Evolutionary conservation across 2,329 filamentous ascomycete genomes (phyloP).

Genomic region (Exophiala aquamarina): DNA sequence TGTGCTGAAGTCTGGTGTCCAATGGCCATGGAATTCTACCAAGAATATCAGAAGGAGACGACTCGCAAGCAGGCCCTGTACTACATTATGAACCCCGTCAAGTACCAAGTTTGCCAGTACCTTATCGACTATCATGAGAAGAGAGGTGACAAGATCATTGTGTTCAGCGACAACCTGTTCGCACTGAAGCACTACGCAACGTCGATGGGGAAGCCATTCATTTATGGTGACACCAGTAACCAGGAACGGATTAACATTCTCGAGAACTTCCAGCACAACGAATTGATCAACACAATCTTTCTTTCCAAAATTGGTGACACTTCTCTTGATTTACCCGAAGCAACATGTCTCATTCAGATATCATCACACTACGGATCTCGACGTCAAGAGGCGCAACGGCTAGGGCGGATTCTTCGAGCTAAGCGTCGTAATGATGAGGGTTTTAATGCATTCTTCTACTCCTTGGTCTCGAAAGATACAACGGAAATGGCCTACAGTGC

Average conservation of each 20-base stretch:
- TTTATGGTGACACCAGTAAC: conserved; percentile 86
- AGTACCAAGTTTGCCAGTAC: conserved; percentile 96
- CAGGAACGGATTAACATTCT: conserved; percentile 82
- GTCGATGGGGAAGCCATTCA: conserved; percentile 82
- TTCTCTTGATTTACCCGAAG: conserved; percentile 93
- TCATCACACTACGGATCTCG: conserved; percentile 97
- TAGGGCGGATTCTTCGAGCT: conserved; percentile 89
- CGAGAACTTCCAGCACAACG: conserved; percentile 93
- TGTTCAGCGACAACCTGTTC: conserved; percentile 97
- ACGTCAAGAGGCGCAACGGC: conserved; percentile 89
- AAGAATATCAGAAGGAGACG: conserved; percentile 78
- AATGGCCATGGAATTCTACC: conserved; percentile 98
- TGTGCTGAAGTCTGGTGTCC: conserved; percentile 99
- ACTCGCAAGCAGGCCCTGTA: conserved; percentile 68
- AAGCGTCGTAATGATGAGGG: conserved; percentile 96
- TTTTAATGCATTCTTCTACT: conserved; percentile 99
- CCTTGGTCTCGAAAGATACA: conserved; percentile 93
- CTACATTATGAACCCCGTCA: conserved; percentile 96
- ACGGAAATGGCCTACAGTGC: conserved; percentile 98
- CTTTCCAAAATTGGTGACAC: conserved; percentile 97
- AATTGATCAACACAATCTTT: conserved; percentile 87
- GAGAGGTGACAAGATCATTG: conserved; percentile 94
- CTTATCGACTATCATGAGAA: conserved; percentile 97
- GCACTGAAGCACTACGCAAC: conserved; percentile 82
- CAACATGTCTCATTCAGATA: conserved; percentile 94